These are phyloP conservation scores for Neurospora sp. DNA, from an alignment of 495 filamentous ascomycete species.

Conservation along the genomic window DNA sequence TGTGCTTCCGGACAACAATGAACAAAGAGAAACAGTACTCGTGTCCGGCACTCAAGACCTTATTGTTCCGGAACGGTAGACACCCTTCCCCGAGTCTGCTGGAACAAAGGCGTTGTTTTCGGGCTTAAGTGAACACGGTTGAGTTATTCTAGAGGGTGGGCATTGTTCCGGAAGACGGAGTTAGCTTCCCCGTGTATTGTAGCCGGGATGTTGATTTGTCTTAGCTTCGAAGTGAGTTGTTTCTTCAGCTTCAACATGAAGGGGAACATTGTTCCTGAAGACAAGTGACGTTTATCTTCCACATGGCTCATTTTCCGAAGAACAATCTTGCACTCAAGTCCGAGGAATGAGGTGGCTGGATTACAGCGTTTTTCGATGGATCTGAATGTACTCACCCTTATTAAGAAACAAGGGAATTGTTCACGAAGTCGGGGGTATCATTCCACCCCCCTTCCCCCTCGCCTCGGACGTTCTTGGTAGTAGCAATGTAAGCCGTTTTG, in stretches of 20 bases:
- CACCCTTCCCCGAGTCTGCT: not conserved
- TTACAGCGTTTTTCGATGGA: too few relatives aligned
- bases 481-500: too few relatives aligned
- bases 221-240: not conserved
- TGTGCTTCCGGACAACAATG: not conserved
- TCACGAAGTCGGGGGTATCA: too few relatives aligned
- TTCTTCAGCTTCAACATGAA: not conserved
- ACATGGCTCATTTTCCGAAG: not conserved
- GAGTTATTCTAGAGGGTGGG: not conserved
- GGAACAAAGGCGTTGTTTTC: not conserved
- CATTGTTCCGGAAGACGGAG: not conserved
- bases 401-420: too few relatives aligned
- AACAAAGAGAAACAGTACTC: not conserved
- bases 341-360: too few relatives aligned
- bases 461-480: too few relatives aligned
- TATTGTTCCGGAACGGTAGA: not conserved
- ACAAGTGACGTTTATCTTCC: not conserved
- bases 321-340: too few relatives aligned
- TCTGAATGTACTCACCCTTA: too few relatives aligned
- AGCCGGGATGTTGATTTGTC: not conserved
- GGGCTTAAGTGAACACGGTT: not conserved
- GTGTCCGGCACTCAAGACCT: not conserved
- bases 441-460: too few relatives aligned
- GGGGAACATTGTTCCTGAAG: not conserved
- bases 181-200: not conserved